phyloP scores from a whole-genome alignment of 2,329 filamentous ascomycete species.

The Stachybotrys chartarum region DNA sequence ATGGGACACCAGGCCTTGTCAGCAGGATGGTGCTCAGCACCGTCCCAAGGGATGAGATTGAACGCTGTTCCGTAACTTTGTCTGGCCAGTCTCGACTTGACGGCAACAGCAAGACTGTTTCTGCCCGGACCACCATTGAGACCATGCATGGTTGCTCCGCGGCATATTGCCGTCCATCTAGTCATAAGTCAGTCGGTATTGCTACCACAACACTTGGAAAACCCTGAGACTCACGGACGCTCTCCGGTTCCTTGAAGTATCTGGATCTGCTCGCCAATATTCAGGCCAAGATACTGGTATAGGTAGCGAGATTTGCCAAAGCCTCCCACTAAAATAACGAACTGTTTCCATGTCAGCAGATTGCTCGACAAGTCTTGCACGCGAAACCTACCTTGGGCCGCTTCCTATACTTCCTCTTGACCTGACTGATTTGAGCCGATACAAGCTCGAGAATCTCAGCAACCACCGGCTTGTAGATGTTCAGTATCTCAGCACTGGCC shows the following conservation, averaged over 20 bases:
- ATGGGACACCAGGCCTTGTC: conserved; percentile 10
- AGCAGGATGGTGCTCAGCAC: not conserved
- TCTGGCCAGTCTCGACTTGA: conserved; percentile 16
- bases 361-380: not conserved
- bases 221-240: conserved; percentile 21
- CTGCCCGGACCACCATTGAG: conserved; percentile 3
- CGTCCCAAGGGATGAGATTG: not conserved
- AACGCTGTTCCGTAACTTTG: conserved; percentile 16
- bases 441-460: not conserved
- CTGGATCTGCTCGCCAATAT: not conserved
- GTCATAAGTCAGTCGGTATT: not conserved
- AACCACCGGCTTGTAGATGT: not conserved
- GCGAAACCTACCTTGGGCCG: conserved; percentile 16
- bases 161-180: conserved; percentile 28
- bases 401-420: conserved; percentile 5
- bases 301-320: conserved; percentile 20
- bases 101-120: not conserved
- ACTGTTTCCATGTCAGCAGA: conserved; percentile 12
- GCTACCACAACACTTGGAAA: not conserved
- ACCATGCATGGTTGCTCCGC: conserved; percentile 22
- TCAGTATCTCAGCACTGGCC: not conserved
- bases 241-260: not conserved
- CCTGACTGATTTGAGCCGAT: not conserved
- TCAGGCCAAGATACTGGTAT: not conserved
- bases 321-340: conserved; percentile 30